Percentiles rank a stretch among this genome's conserved stretches.
Evolutionary conservation across 257 asterid species (phyloP).

Genomic region (Plantago elongata): DNA sequence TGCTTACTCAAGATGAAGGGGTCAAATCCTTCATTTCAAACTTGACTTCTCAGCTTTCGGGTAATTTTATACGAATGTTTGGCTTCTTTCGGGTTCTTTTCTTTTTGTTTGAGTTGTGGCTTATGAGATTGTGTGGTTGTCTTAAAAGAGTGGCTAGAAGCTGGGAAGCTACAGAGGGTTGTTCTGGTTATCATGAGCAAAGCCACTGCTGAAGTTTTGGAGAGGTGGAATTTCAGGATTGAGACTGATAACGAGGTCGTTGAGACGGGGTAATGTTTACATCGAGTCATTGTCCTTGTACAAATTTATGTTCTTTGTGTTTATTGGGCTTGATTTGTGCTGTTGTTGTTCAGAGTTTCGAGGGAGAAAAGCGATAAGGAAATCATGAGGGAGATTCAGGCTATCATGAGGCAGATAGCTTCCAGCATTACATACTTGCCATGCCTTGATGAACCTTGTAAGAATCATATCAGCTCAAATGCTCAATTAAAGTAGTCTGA

Average conservation of each 20-base stretch:
- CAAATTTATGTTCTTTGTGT: background rate
- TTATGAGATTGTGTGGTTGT: conserved; percentile 2
- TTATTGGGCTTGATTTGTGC: conserved; percentile 17
- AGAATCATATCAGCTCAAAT: conserved; percentile 8
- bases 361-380: conserved; percentile 94
- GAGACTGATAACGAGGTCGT: conserved; percentile 82
- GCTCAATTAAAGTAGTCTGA: background rate
- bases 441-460: conserved; percentile 92
- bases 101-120: background rate
- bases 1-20: conserved; percentile 92
- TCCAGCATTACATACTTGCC: conserved; percentile 97
- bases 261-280: conserved; percentile 64
- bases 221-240: conserved; percentile 95
- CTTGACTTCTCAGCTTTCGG: conserved; percentile 81
- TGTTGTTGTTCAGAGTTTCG: conserved; percentile 44
- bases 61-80: conserved; percentile 26
- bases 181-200: conserved; percentile 95
- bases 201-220: conserved; percentile 74
- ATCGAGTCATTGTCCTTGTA: background rate
- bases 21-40: conserved; percentile 87
- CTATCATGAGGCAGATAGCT: conserved; percentile 93
- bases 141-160: conserved; percentile 79
- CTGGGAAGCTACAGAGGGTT: conserved; percentile 84
- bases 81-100: background rate
- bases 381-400: conserved; percentile 96